These are phyloP conservation scores for Aureobasidium vineae DNA, from an alignment of 2,329 filamentous ascomycete genomes.

Conservation along the genomic window DNA sequence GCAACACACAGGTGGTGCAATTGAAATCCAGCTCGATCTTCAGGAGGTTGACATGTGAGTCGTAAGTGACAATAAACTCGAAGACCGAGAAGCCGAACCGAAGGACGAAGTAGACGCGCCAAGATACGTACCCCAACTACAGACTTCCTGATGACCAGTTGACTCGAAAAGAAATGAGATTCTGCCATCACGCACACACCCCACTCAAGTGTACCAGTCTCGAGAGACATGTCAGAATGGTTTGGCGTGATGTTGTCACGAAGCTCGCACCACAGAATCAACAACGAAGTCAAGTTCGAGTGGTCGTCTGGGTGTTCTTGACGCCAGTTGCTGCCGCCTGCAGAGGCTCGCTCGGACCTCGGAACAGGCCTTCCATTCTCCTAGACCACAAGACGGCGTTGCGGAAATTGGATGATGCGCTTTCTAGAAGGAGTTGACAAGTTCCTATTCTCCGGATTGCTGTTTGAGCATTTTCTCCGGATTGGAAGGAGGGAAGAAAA, in stretches of 20 bases:
- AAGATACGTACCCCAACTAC: constrained; percentile 13
- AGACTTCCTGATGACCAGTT: background rate
- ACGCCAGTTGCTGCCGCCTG: background rate
- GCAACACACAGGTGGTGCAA: background rate
- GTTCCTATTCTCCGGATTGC: background rate
- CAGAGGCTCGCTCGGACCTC: constrained; percentile 2
- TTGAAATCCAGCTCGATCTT: background rate
- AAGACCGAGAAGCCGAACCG: constrained; percentile 1
- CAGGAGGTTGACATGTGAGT: background rate
- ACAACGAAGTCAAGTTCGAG: background rate
- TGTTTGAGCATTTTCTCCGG: background rate
- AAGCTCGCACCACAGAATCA: background rate
- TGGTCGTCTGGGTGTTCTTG: constrained; percentile 3
- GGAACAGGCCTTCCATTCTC: constrained; percentile 10
- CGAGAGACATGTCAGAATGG: constrained; percentile 8
- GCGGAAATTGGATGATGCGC: constrained; percentile 17
- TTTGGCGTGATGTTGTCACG: background rate
- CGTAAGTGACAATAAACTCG: background rate
- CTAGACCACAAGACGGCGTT: constrained; percentile 1
- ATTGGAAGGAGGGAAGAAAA: background rate
- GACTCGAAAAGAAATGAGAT: constrained; percentile 16
- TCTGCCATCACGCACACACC: background rate
- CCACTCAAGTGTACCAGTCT: background rate
- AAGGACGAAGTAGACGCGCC: background rate
- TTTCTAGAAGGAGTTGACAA: background rate